Evolutionary conservation across 768 basidiomycete species (phyloP).

Genomic region (Serendipita sp.): DNA sequence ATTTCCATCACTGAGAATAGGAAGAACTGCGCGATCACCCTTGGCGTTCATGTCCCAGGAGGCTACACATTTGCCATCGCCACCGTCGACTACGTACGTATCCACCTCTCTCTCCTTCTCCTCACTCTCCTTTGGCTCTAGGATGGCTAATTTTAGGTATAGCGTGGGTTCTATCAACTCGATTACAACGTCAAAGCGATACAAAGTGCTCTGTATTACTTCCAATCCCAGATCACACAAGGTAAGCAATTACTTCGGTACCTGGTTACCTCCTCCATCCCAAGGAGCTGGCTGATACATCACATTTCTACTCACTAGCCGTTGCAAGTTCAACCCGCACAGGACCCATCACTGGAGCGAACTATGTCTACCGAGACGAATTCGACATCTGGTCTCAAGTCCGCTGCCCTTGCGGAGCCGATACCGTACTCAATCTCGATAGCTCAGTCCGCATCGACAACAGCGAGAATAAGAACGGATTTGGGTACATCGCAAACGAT

Average conservation of each 20-base stretch:
- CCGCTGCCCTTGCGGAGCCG: background rate
- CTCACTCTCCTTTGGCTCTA: too few species aligned
- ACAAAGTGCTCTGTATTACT: background rate
- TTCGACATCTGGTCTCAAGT: background rate
- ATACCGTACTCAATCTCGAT: background rate
- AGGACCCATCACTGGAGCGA: background rate
- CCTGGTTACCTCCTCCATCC: too few species aligned
- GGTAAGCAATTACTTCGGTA: too few species aligned
- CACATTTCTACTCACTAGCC: background rate
- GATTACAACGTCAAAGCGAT: background rate
- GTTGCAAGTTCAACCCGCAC: background rate
- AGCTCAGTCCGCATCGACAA: background rate
- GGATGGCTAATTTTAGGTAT: background rate
- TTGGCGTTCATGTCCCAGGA: background rate
- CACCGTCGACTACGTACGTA: conserved; percentile 4
- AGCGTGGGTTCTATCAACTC: background rate
- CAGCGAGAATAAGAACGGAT: background rate
- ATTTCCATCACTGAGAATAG: background rate
- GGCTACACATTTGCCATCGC: background rate
- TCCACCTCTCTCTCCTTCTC: background rate
- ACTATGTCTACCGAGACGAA: background rate
- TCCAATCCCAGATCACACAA: background rate
- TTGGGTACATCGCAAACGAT: conserved; percentile 1
- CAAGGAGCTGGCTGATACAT: too few species aligned
- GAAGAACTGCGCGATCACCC: conserved; percentile 1